Conservation (phyloP, 2,329 filamentous ascomycete genomes). For the Sclerotinia borealis region DNA sequence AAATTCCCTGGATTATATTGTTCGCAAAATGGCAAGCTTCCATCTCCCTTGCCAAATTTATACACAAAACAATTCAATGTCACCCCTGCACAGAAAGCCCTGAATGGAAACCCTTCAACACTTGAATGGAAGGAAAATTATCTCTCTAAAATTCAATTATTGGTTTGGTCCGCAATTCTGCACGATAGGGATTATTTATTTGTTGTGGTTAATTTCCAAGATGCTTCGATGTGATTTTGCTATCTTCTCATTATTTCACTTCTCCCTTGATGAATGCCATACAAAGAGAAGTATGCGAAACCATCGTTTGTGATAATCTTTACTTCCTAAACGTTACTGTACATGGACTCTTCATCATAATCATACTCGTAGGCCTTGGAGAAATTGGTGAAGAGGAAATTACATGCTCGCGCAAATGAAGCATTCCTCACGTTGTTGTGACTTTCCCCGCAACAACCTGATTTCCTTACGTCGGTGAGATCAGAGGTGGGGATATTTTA, state of each 20-base stretch:
- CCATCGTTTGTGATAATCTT: neutral
- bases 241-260: neutral
- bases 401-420: constrained; percentile 28
- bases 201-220: neutral
- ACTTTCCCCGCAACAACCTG: constrained; percentile 15
- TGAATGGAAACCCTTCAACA: constrained; percentile 3
- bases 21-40: constrained; percentile 13
- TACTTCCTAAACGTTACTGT: neutral
- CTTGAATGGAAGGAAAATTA: constrained; percentile 9
- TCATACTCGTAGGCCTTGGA: neutral
- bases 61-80: neutral
- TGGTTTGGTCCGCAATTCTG: neutral
- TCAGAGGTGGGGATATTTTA: constrained; percentile 6
- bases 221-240: neutral
- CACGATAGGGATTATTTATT: neutral
- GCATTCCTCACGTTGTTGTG: constrained; percentile 27
- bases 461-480: constrained; percentile 24
- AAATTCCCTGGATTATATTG: constrained; percentile 11
- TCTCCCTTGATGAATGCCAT: neutral
- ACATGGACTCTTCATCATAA: neutral
- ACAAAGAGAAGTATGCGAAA: neutral
- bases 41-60: constrained; percentile 12
- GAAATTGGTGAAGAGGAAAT: constrained; percentile 7
- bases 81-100: constrained; percentile 3
- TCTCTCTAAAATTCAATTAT: neutral